Percentiles rank a stretch among this genome's conserved stretches.
phyloP scores from a whole-genome alignment of 768 basidiomycete genomes.

The Pisolithus sp. region DNA sequence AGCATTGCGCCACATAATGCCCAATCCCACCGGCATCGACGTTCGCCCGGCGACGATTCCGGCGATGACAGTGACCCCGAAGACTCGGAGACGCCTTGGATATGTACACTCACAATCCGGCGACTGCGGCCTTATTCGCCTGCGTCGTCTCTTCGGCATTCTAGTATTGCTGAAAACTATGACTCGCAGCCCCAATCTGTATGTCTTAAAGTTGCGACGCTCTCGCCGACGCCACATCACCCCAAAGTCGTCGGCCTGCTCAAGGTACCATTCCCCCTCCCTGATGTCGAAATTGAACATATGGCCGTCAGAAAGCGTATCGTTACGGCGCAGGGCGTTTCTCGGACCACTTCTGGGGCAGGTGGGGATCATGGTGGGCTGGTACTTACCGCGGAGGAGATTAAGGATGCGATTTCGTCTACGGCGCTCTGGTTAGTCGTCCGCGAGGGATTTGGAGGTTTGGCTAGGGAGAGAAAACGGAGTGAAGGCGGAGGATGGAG shows the following conservation, averaged over 20 bases:
- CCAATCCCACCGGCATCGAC: neutral
- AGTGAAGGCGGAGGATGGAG: slow-evolving; percentile 77
- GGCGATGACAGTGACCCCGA: slow-evolving; percentile 90
- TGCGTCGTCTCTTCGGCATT: neutral
- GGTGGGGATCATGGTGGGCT: slow-evolving; percentile 22
- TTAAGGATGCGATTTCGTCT: slow-evolving; percentile 86
- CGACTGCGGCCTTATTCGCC: slow-evolving; percentile 25
- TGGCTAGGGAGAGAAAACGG: slow-evolving; percentile 57
- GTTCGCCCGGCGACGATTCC: slow-evolving; percentile 32
- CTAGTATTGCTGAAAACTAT: neutral
- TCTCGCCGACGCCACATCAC: slow-evolving; percentile 91
- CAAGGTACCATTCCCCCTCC: slow-evolving; percentile 84
- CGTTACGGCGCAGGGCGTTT: slow-evolving; percentile 21
- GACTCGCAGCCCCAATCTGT: slow-evolving; percentile 5
- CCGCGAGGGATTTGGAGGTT: slow-evolving; percentile 86
- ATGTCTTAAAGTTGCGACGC: slow-evolving; percentile 68
- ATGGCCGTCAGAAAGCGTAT: slow-evolving; percentile 48
- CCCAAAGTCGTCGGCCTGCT: slow-evolving; percentile 90
- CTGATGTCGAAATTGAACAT: slow-evolving; percentile 69
- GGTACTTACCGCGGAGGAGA: slow-evolving; percentile 79
- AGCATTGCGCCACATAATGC: slow-evolving; percentile 14
- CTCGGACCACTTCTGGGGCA: neutral
- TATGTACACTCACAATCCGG: slow-evolving; percentile 72
- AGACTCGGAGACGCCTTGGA: slow-evolving; percentile 95
- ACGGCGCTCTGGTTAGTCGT: slow-evolving; percentile 91